phyloP scores from a whole-genome alignment of 228 moss, liverwort and hornwort genomes.

The Sphagnum magellanicum region DNA sequence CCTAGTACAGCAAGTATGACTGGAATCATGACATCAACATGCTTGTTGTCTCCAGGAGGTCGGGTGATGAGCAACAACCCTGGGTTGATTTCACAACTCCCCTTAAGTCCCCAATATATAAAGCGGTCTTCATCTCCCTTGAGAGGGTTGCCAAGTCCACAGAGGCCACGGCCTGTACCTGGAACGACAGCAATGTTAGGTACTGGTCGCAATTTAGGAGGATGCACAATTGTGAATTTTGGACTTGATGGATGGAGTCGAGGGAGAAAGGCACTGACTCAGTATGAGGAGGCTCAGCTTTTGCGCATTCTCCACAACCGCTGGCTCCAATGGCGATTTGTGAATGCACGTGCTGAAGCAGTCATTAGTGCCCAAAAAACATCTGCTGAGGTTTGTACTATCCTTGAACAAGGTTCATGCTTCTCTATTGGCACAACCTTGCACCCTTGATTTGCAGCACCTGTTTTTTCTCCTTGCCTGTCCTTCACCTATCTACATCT shows the following conservation, averaged over 20 bases:
- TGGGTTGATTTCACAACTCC: slow-evolving; percentile 46
- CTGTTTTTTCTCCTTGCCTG: too few relatives aligned
- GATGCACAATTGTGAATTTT: slow-evolving; percentile 41
- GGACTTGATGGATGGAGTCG: slow-evolving; percentile 74
- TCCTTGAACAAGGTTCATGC: neutral
- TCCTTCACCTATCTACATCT: too few relatives aligned
- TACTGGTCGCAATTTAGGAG: slow-evolving; percentile 32
- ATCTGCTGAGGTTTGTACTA: slow-evolving; percentile 71
- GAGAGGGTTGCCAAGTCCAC: slow-evolving; percentile 82
- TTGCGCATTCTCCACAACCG: slow-evolving; percentile 93
- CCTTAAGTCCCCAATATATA: slow-evolving; percentile 68
- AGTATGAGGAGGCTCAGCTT: slow-evolving; percentile 87
- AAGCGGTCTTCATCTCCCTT: slow-evolving; percentile 73
- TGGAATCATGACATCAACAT: slow-evolving; percentile 55
- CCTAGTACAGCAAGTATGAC: slow-evolving; percentile 53
- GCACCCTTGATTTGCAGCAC: too few relatives aligned
- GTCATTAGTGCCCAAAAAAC: slow-evolving; percentile 75
- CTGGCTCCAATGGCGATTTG: slow-evolving; percentile 96
- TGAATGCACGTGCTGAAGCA: slow-evolving; percentile 90
- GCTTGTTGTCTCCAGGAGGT: slow-evolving; percentile 74
- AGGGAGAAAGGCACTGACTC: slow-evolving; percentile 87
- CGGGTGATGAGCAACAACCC: slow-evolving; percentile 46
- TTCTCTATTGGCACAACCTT: too few relatives aligned
- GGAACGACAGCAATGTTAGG: slow-evolving; percentile 49
- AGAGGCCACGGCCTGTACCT: slow-evolving; percentile 66